phyloP scores from a whole-genome alignment of 805 yeast genomes.

The Yamadazyma laniorum region DNA sequence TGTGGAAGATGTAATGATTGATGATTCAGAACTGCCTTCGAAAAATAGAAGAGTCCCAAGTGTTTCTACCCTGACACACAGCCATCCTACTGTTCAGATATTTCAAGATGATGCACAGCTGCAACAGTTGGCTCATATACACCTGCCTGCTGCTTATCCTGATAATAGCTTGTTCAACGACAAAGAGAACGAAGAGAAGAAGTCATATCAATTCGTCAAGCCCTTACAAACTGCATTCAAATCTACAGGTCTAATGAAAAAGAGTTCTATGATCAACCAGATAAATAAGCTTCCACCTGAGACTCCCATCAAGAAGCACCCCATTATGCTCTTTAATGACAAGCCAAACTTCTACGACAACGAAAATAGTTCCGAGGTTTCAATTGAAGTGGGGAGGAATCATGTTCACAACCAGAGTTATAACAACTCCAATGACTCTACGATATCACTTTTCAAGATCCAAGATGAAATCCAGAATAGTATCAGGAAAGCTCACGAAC shows the following conservation, averaged over 20 bases:
- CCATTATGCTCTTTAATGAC: constrained; percentile 31
- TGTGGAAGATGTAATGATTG: constrained; percentile 27
- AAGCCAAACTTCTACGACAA: constrained; percentile 10
- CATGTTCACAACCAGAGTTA: constrained; percentile 19
- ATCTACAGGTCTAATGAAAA: constrained; percentile 69
- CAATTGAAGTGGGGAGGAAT: constrained; percentile 41
- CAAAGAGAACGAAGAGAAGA: constrained; percentile 33
- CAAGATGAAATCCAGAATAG: constrained; percentile 12
- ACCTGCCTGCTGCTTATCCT: neutral
- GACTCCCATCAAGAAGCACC: constrained; percentile 44
- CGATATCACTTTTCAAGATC: constrained; percentile 32
- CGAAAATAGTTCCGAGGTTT: constrained; percentile 24
- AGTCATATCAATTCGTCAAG: constrained; percentile 63
- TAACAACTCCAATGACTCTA: constrained; percentile 26
- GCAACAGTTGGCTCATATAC: neutral
- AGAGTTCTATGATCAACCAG: constrained; percentile 24
- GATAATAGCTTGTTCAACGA: constrained; percentile 22
- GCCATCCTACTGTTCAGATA: constrained; percentile 7
- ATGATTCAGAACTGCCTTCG: constrained; percentile 31
- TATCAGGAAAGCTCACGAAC: neutral
- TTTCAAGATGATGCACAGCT: constrained; percentile 22
- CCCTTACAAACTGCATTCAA: constrained; percentile 85
- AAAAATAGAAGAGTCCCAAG: constrained; percentile 26
- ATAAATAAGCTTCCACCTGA: constrained; percentile 39
- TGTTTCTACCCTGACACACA: constrained; percentile 14